Base-by-base conservation (phyloP, 345 rosid species). In the Capsella bursapastoris region DNA sequence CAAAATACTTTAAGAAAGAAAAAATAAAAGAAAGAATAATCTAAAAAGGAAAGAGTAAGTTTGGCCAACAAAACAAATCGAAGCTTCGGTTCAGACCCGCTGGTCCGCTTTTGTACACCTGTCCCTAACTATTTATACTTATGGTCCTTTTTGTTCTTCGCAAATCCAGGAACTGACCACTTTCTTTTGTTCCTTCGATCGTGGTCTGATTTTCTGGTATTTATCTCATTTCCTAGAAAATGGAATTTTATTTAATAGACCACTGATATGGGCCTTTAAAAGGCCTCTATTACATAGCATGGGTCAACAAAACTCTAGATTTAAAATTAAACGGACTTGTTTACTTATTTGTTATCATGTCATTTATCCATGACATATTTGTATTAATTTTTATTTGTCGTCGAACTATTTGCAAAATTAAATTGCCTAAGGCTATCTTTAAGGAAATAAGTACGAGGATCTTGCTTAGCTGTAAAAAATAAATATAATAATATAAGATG, bases 51-150 rank as follows among this genome's bases (percentile, higher is more conserved):
- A 64, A 78, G 59, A 64, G 68, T 11, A 49, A 67, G 72, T 72
- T 71, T 65, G 73, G 76, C 73, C 72, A 78, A 72, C 77, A 41
- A 77, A 77, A 66, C 76, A 51, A 65, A 78, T 47, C 70, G 78
- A 73, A 78, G 81, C 78, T 78, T 78, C 77, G 66, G 64, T 78
- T 65, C 63, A 40, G 80, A 64, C 76, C 43, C 31, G 35, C 64
- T 65, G 66, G 80, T 77, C 72, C 25, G 47, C 7, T 64, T 70
- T 71, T 65, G 53, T 50, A 16, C 41, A 64, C 37, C 55, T 70
- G 61, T 57, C 72, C 18, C 25, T 16, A 37, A 63, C 16, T 48
- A 64, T 71, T 76, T 71, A 55, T 47, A 45, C 2, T 15, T 53
- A 12, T 56, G 47, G 65, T 63, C 79, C 78, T 27, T 69, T 31